A percentile compares a stretch with the other conserved stretches of the same genome.
These are phyloP conservation scores for Calocybe gangraenosa DNA, from an alignment of 768 basidiomycete species.

Conservation along the genomic window DNA sequence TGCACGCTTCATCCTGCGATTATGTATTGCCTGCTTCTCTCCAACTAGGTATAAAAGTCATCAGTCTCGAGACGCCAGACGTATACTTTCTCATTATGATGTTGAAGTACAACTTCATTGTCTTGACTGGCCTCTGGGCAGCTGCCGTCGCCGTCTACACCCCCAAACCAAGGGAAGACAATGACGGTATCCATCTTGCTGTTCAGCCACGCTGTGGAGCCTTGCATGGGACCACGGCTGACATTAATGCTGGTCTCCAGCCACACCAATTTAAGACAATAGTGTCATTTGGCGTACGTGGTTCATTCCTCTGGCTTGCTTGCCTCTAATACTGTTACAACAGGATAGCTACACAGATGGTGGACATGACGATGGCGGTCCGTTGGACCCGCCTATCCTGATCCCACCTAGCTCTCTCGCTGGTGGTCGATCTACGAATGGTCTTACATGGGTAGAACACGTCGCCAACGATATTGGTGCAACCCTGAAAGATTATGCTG, in stretches of 20 bases:
- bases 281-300: constrained; percentile 47
- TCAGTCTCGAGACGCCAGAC: too few species aligned
- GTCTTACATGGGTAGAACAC: constrained; percentile 46
- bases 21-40: too few species aligned
- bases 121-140: too few species aligned
- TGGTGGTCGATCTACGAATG: constrained; percentile 50
- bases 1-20: too few species aligned
- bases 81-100: too few species aligned
- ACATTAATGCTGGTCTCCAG: constrained; percentile 46
- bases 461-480: constrained; percentile 39
- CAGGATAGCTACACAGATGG: constrained; percentile 52
- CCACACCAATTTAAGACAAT: constrained; percentile 37
- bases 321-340: not conserved
- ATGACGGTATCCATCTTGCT: constrained; percentile 39
- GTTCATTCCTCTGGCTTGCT: not conserved
- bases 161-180: constrained; percentile 1
- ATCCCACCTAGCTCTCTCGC: constrained; percentile 38
- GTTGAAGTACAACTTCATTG: too few species aligned
- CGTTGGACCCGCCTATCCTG: constrained; percentile 40
- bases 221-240: constrained; percentile 33
- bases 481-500: constrained; percentile 49
- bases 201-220: constrained; percentile 41
- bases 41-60: too few species aligned
- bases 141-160: too few species aligned
- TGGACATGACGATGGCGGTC: constrained; percentile 43